Evolutionary conservation across 176 grass and related monocot species (phyloP), one percentile per base, ranked within the genome.

Genomic region (Rhipidocladum racemiflorum): DNA sequence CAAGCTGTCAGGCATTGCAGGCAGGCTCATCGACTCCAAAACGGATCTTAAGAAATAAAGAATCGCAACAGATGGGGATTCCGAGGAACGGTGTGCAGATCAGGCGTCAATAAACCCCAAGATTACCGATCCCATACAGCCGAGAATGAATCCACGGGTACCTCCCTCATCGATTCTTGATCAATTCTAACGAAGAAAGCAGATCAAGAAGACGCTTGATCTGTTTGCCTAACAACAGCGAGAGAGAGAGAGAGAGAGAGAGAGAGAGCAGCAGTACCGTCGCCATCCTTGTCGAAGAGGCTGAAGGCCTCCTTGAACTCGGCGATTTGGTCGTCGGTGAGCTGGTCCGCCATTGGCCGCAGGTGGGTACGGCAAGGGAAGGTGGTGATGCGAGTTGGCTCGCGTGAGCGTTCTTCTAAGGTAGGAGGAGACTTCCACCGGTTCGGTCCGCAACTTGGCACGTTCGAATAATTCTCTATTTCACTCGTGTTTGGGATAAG

Each of bases 261-360:
- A 51, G 30, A 48, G 46, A 49, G 46, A 49, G 43, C 10, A 44
- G 13, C 13, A 46, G 12, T 70, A 94, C 92, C 92, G 5, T 94
- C 92, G 55, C 92, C 92, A 75, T 94, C 92, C 87, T 94, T 92
- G 84, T 94, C 89, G 89, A 94, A 94, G 36, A 94, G 85, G 84
- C 92, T 94, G 84, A 94, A 94, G 23, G 92, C 92, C 73, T 94
- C 92, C 89, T 94, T 94, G 89, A 94, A 94, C 92, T 92, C 92
- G 70, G 92, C 86, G 84, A 94, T 94, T 87, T 94, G 92, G 89
- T 94, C 92, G 72, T 94, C 92, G 61, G 92, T 94, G 86, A 94
- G 89, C 74, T 94, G 92, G 67, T 94, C 92, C 72, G 87, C 92
- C 92, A 94, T 94, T 40, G 12, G 13, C 44, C 44, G 12, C 44